Conservation (phyloP, 2,329 filamentous ascomycete genomes). For the Penicillium janthinellum region DNA sequence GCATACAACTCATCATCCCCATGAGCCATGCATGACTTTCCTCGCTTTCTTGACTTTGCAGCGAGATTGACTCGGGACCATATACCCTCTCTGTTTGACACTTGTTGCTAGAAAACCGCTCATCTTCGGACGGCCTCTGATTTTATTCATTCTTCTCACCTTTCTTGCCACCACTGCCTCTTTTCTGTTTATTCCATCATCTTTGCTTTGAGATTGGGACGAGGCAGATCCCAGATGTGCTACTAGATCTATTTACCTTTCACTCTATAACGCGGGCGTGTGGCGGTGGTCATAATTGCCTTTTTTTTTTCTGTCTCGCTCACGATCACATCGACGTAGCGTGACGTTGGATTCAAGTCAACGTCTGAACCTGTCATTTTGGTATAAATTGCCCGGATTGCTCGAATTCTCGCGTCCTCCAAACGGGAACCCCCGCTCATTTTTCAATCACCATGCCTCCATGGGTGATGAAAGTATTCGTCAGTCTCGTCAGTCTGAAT, state of each 20-base stretch:
- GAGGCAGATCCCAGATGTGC: conserved; percentile 13
- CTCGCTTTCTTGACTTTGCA: conserved; percentile 7
- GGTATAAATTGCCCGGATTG: conserved; percentile 21
- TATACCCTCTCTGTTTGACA: conserved; percentile 23
- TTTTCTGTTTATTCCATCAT: not conserved
- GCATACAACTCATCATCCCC: not conserved
- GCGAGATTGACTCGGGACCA: conserved; percentile 17
- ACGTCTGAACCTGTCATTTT: not conserved
- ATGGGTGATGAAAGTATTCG: conserved; percentile 33
- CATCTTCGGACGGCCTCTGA: conserved; percentile 7
- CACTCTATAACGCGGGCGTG: conserved; percentile 15
- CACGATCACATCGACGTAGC: conserved; percentile 34
- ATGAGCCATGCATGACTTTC: not conserved
- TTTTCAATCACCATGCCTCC: conserved; percentile 19
- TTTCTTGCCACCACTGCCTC: not conserved
- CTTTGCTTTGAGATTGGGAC: not conserved
- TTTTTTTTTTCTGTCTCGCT: conserved; percentile 20
- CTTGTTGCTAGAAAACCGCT: conserved; percentile 15
- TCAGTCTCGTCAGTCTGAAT: conserved; percentile 35
- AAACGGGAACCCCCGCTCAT: conserved; percentile 16
- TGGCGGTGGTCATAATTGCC: conserved; percentile 31
- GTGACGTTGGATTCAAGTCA: conserved; percentile 15
- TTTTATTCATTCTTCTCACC: not conserved
- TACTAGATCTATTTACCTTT: conserved; percentile 16
- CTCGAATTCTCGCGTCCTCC: conserved; percentile 1